Base-by-base conservation (phyloP, 495 filamentous ascomycete genomes). In the Podospora australis region DNA sequence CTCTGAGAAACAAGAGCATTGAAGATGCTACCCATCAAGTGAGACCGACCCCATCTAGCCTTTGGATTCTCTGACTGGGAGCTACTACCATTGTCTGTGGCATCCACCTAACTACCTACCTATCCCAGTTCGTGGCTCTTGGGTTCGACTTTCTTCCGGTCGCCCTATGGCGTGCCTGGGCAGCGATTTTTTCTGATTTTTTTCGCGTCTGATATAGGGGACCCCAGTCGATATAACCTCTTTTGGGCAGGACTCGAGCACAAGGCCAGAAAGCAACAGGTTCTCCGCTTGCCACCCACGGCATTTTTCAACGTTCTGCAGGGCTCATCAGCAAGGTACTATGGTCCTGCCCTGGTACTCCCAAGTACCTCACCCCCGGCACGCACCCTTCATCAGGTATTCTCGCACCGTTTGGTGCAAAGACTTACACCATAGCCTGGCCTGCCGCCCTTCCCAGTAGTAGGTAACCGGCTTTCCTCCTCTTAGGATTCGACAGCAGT, bases 141-240 rank as follows among this genome's bases (percentile, higher is more conserved):
- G n/a, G n/a, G n/a, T n/a, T n/a, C n/a, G 32, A 16, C n/a, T n/a
- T 52, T 53, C 55, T 52, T 58, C 55, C 55, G 52, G 58, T 54
- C 44, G 63, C 63, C 68, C 64, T 71, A 68, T 68, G 60, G 66
- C 56, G 56, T 65, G 67, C 64, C 62, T 64, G 58, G 66, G 56
- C 59, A 62, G 38, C 56, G 54, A 64, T 63, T 60, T 64, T 58
- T 62, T 10, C 34, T 16, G 34, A 36, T 36, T 16, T 36, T 6
- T 65, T 59, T 56, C 53, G 56, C 56, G 53, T 55, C 52, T 67
- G 65, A 60, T 74, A 73, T 74, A 70, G 63, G 51, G 51, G 51
- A 57, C 67, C 70, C 65, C 55, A 62, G 63, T 62, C 53, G 56
- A 54, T 70, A 68, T 67, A 67, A 49, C 67, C 67, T 59, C 61